Evolutionary conservation across 2,329 filamentous ascomycete genomes (phyloP).

Genomic region (Aspergillus sp.): DNA sequence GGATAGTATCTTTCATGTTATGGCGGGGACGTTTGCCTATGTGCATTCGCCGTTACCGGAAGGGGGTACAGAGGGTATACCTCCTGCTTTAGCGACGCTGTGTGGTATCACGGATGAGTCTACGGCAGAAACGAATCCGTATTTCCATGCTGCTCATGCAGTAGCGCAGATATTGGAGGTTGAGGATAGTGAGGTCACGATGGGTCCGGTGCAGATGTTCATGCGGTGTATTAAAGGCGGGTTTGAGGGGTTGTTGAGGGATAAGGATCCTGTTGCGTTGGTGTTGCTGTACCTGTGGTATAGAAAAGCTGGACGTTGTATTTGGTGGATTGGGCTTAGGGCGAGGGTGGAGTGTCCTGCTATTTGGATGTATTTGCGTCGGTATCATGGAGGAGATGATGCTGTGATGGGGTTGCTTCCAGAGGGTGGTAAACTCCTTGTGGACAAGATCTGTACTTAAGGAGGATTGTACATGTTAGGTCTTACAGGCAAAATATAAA

Average conservation of each 20-base stretch:
- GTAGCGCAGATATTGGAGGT: slow-evolving; percentile 36
- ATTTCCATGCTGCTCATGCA: slow-evolving; percentile 43
- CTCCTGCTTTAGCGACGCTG: slow-evolving; percentile 20
- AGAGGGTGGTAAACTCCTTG: no score
- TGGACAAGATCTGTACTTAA: no score
- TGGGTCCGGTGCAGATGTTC: slow-evolving; percentile 36
- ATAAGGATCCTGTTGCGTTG: slow-evolving; percentile 43
- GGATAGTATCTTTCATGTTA: slow-evolving; percentile 51
- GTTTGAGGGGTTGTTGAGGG: slow-evolving; percentile 37
- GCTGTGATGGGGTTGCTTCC: slow-evolving; percentile 30
- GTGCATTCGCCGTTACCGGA: slow-evolving; percentile 40
- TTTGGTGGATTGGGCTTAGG: slow-evolving; percentile 51
- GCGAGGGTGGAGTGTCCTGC: slow-evolving; percentile 47
- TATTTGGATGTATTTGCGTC: slow-evolving; percentile 43
- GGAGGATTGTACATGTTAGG: accelerated
- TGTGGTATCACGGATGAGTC: slow-evolving; percentile 33
- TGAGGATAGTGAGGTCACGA: slow-evolving; percentile 29
- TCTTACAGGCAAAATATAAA: no score
- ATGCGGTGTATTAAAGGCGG: slow-evolving; percentile 34
- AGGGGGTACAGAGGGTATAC: slow-evolving; percentile 25
- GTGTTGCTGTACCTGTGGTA: slow-evolving; percentile 50
- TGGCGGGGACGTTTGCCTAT: slow-evolving; percentile 36
- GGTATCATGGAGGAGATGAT: slow-evolving; percentile 30
- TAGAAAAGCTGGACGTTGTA: slow-evolving; percentile 40
- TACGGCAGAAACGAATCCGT: slow-evolving; percentile 39